Conservation (phyloP, 179 eudicot genomes). For the Vitellaria paradoxa region DNA sequence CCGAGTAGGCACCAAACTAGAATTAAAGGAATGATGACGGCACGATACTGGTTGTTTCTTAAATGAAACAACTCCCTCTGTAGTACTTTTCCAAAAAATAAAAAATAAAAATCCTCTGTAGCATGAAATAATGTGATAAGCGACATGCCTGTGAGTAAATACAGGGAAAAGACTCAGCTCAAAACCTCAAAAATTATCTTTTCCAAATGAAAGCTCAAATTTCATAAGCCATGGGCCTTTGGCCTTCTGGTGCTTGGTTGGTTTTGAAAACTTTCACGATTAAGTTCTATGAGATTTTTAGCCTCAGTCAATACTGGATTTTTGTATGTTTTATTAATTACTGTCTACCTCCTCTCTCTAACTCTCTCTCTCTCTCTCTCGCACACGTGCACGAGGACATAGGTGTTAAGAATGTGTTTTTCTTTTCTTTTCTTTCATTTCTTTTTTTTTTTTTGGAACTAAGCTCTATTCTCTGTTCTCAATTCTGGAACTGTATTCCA, state of each 20-base stretch:
- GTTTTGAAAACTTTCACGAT: not conserved
- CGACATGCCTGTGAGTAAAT: not conserved
- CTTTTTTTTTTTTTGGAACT: no score
- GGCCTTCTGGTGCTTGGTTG: not conserved
- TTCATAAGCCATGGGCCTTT: not conserved
- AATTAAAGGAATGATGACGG: not conserved
- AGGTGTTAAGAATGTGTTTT: no score
- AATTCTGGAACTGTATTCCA: not conserved
- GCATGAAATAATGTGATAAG: conserved; percentile 14
- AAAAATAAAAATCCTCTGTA: not conserved
- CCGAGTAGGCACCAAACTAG: not conserved
- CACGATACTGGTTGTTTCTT: not conserved
- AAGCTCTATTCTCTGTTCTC: not conserved
- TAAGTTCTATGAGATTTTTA: not conserved
- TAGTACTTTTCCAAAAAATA: no score
- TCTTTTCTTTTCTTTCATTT: no score
- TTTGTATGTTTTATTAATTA: not conserved
- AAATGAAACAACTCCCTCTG: not conserved
- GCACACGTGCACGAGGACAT: no score
- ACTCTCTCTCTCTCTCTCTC: no score
- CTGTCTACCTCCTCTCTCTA: not conserved
- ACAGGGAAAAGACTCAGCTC: not conserved
- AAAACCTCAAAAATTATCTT: not conserved
- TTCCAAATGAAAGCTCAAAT: not conserved
- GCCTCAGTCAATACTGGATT: no score